Percentiles rank a stretch among this genome's conserved stretches.
Evolutionary conservation across 805 yeast species (phyloP).

Genomic region (Naumovozyma baii): DNA sequence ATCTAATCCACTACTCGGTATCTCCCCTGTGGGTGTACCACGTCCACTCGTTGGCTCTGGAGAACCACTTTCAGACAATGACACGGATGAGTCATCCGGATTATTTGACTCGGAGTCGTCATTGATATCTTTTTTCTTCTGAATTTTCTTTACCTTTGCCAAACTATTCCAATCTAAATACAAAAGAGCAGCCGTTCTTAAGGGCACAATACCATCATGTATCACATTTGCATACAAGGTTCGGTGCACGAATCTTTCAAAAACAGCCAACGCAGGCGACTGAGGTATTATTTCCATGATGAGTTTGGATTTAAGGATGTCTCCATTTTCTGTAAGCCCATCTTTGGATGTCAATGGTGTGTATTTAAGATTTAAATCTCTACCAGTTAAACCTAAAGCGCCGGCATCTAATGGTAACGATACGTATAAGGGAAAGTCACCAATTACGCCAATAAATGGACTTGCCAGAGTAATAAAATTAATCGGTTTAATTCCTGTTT

Average conservation of each 20-base stretch:
- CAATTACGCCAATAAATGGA: conserved; percentile 78
- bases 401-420: conserved; percentile 81
- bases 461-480: conserved; percentile 79
- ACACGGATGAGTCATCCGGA: conserved; percentile 1
- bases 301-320: conserved; percentile 33
- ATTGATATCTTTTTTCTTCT: conserved; percentile 5
- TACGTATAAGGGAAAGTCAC: conserved; percentile 80
- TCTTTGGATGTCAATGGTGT: conserved; percentile 26
- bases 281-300: conserved; percentile 66
- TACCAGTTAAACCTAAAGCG: conserved; percentile 84
- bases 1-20: conserved; percentile 22
- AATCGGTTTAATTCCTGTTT: conserved; percentile 45
- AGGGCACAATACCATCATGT: conserved; percentile 93
- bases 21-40: conserved; percentile 10
- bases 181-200: conserved; percentile 77
- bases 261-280: conserved; percentile 56
- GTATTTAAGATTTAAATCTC: conserved; percentile 65
- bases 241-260: conserved; percentile 56
- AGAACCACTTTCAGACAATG: not conserved
- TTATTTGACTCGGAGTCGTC: conserved; percentile 1
- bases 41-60: not conserved
- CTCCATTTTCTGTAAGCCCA: conserved; percentile 16
- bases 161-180: conserved; percentile 80
- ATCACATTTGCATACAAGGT: conserved; percentile 83
- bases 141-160: conserved; percentile 37